Evolutionary conservation across 768 basidiomycete species (phyloP).

Genomic region (Psilocybe sp.): DNA sequence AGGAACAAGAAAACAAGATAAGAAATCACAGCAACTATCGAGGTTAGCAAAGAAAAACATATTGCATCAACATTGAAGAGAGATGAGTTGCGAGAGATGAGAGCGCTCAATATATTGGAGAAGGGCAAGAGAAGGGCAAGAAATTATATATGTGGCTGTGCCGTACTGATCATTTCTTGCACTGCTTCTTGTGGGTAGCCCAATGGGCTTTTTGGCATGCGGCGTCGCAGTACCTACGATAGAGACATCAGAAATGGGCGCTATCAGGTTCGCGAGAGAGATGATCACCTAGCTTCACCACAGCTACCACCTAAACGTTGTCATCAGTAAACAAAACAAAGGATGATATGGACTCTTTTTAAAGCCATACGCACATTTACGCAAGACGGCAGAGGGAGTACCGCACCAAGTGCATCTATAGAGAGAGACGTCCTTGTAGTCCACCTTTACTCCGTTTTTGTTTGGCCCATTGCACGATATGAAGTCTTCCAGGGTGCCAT

Average conservation of each 20-base stretch:
- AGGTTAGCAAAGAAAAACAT: too few relatives aligned
- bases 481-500: conserved; percentile 18
- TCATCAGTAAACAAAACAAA: not conserved
- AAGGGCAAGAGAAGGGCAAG: too few relatives aligned
- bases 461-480: conserved; percentile 23
- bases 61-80: too few relatives aligned
- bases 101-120: too few relatives aligned
- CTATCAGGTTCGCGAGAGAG: not conserved
- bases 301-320: conserved; percentile 13
- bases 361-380: conserved; percentile 14
- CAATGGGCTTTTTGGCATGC: conserved; percentile 18
- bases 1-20: too few relatives aligned
- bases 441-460: conserved; percentile 30
- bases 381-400: conserved; percentile 39
- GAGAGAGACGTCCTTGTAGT: conserved; percentile 43
- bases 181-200: conserved; percentile 14
- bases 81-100: too few relatives aligned
- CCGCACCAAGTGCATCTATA: conserved; percentile 63
- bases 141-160: too few relatives aligned
- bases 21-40: too few relatives aligned
- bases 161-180: conserved; percentile 1
- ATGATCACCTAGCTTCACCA: conserved; percentile 11
- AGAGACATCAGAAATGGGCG: not conserved
- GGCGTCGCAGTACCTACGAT: conserved; percentile 15
- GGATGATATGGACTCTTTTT: not conserved